Base-by-base conservation (phyloP, 2,329 filamentous ascomycete species). In the Cladosporium cucumerinum region DNA sequence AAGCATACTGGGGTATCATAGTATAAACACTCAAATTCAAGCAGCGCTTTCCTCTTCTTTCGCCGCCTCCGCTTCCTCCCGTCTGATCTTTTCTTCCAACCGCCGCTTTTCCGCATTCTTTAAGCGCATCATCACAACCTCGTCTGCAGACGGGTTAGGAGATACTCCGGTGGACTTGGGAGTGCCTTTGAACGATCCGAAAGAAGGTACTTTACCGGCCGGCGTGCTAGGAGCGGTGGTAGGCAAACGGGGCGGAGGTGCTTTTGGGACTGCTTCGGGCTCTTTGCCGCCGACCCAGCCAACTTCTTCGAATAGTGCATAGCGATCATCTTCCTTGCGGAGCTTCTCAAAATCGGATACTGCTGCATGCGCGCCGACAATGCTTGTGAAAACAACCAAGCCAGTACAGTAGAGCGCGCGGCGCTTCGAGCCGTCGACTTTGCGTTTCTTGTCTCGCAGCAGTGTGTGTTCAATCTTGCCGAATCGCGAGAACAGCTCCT, bases 331-430 rank as follows among this genome's bases (percentile, higher is more conserved):
- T n/a, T 74, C 49, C 4, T 62, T 55, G 7, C 39, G 25, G 34
- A 71, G 34, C 54, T 66, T 66, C 10, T 67, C 65, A 34, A 78
- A 79, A 67, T 87, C 84, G 49, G 80, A 71, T 2, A 87, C 82
- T 10, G 85, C 85, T 3, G 83, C 79, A 70, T 87, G 82, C 0
- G 86, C 85, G 62, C 83, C 80, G 57, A 87, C 83, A 39, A 88
- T 81, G 4, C 85, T 86, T 3, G 78, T 76, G 73, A 83, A 88
- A 16, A 87, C 80, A 16, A 88, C 76, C 54, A 86, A 81, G 0
- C 81, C 85, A 0, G 80, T 84, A 5, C 80, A 83, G 63, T 71
- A 73, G 5, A 68, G 63, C 46, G 65, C 59, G 18, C 68, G 64
- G 48, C 74, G 72, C 66, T 74, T 75, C 49, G 72, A 69, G 57